Conservation (phyloP, 805 yeast species). For the Pichia gijzeniarum region DNA sequence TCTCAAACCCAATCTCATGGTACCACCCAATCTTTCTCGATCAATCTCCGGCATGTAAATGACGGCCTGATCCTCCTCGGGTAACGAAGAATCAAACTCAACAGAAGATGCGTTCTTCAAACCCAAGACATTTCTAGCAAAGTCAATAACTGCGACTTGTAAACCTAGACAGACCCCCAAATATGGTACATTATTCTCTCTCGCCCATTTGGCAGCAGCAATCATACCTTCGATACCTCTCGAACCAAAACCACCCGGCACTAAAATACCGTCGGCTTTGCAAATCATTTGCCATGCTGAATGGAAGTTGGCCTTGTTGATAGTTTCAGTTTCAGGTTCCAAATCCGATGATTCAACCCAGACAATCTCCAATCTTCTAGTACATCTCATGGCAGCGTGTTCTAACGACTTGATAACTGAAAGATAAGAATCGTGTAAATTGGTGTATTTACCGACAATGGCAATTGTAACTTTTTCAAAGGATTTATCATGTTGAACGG, state of each 20-base stretch:
- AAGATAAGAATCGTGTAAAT: conserved; percentile 89
- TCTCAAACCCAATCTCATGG: conserved; percentile 96
- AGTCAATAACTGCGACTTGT: conserved; percentile 95
- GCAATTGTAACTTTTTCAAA: conserved; percentile 89
- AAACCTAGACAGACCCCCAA: conserved; percentile 96
- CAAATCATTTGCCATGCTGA: conserved; percentile 93
- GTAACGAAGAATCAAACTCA: conserved; percentile 66
- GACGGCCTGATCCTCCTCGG: conserved; percentile 65
- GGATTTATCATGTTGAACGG: conserved; percentile 74
- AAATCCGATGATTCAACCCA: conserved; percentile 96
- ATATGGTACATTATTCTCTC: conserved; percentile 89
- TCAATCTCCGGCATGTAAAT: conserved; percentile 99
- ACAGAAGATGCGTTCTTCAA: conserved; percentile 64
- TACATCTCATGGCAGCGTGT: conserved; percentile 88
- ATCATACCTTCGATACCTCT: conserved; percentile 99
- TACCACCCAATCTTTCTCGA: conserved; percentile 93
- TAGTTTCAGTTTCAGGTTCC: conserved; percentile 62
- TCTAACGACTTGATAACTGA: conserved; percentile 94
- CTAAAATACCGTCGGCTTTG: conserved; percentile 92
- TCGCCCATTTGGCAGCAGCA: conserved; percentile 95
- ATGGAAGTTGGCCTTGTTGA: conserved; percentile 73
- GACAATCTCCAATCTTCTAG: conserved; percentile 74
- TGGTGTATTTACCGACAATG: conserved; percentile 94
- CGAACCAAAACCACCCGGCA: conserved; percentile 97
- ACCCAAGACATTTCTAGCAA: conserved; percentile 74